phyloP scores from a whole-genome alignment of 108 stramenopile species.

The Skeletonema menzelii region DNA sequence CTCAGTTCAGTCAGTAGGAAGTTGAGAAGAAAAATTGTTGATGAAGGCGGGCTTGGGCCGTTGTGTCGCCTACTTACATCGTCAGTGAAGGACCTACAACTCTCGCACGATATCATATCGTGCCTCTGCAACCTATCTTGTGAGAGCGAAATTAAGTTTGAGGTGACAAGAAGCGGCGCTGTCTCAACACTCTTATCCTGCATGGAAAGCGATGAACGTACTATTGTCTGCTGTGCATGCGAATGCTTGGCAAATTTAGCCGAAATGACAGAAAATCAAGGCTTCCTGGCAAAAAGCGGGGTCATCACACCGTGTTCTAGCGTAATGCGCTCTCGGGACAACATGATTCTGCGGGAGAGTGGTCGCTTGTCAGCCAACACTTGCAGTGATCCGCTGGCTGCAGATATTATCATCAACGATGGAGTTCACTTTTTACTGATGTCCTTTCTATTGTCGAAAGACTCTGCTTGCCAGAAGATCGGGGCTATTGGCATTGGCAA shows the following conservation, averaged over 20 bases:
- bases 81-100: slow-evolving; percentile 65
- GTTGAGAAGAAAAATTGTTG: slow-evolving; percentile 80
- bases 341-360: slow-evolving; percentile 83
- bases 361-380: slow-evolving; percentile 79
- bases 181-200: slow-evolving; percentile 68
- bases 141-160: slow-evolving; percentile 84
- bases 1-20: slow-evolving; percentile 55
- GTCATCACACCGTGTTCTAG: slow-evolving; percentile 71
- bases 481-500: slow-evolving; percentile 85
- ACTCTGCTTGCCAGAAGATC: slow-evolving; percentile 70
- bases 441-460: slow-evolving; percentile 79
- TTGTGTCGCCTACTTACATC: slow-evolving; percentile 67
- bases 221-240: slow-evolving; percentile 60
- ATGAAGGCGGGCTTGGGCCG: slow-evolving; percentile 84
- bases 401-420: slow-evolving; percentile 51
- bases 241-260: slow-evolving; percentile 85
- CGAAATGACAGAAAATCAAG: slow-evolving; percentile 77
- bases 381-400: slow-evolving; percentile 37
- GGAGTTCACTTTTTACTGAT: slow-evolving; percentile 77
- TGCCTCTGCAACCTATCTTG: slow-evolving; percentile 75
- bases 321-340: slow-evolving; percentile 78
- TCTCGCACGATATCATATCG: slow-evolving; percentile 73
- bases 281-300: slow-evolving; percentile 63
- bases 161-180: slow-evolving; percentile 70
- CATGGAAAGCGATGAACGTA: slow-evolving; percentile 68